Percentiles rank a stretch among this genome's conserved stretches.
Evolutionary conservation across 176 grass and related monocot species (phyloP).

Genomic region (Musa acuminata): DNA sequence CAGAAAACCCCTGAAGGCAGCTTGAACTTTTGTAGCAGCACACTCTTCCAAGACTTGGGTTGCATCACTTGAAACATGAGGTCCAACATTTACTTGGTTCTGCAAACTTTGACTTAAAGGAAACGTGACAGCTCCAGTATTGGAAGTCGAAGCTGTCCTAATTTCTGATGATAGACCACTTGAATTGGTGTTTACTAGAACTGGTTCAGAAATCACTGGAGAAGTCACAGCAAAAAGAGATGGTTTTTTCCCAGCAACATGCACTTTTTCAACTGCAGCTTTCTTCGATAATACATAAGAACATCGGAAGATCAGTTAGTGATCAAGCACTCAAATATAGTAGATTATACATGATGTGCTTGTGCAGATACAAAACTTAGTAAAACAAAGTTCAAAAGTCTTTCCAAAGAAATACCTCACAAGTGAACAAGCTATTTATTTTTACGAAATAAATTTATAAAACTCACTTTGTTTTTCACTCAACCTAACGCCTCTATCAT

Average conservation of each 20-base stretch:
- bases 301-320: not conserved
- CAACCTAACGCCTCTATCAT: too few species aligned
- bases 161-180: conserved; percentile 26
- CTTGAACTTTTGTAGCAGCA: conserved; percentile 71
- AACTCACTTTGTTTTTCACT: too few species aligned
- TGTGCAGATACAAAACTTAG: not conserved
- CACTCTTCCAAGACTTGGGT: conserved; percentile 49
- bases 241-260: conserved; percentile 24
- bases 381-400: not conserved
- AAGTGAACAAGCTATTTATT: too few species aligned
- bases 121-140: conserved; percentile 22
- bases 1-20: conserved; percentile 77
- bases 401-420: too few species aligned
- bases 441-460: too few species aligned
- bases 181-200: conserved; percentile 48
- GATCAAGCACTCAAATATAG: not conserved
- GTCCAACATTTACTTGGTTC: conserved; percentile 21
- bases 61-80: conserved; percentile 18
- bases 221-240: conserved; percentile 35
- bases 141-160: conserved; percentile 34
- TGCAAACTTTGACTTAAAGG: conserved; percentile 34
- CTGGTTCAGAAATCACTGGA: conserved; percentile 70
- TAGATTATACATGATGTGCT: not conserved
- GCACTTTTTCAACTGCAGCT: conserved; percentile 34
- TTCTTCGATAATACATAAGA: conserved; percentile 28